Evolutionary conservation across 2,329 filamentous ascomycete species (phyloP), one percentile per base, ranked within the genome.

Genomic region (Fusarium sp.): DNA sequence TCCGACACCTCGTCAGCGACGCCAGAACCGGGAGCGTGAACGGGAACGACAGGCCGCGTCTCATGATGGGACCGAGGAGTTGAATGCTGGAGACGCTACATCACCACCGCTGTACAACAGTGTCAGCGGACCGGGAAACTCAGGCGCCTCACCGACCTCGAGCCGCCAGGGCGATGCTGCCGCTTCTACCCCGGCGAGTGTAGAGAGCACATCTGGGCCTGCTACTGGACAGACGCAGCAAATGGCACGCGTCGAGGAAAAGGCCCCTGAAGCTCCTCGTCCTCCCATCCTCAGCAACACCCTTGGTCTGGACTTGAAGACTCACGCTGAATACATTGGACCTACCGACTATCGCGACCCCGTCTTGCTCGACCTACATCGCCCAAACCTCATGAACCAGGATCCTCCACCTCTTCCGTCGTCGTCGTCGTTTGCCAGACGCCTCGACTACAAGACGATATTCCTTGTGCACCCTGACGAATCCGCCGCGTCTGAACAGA

Each of bases 271-370:
- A 14, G 70, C 76, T 41, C 73, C 81, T 54, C 74, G 76, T 0
- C 78, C 78, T 16, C 71, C 71, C 14, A 80, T 83, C 20, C 80
- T 87, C 6, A 82, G 81, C 64, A 82, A 83, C 50, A 86, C 86
- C 3, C 81, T 92, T 48, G 90, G 90, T 45, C 81, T 92, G 41
- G 89, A 91, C 75, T 83, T 88, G 67, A 87, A 88, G 74, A 88
- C 89, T 66, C 89, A 91, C 79, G 89, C 89, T 80, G 87, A 89
- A 77, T 89, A 91, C 76, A 86, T 92, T 66, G 90, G 90, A 23
- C 83, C 88, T 66, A 91, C 88, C 50, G 89, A 88, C 65, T 88
- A 90, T 34, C 87, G 89, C 67, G 89, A 91, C 73, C 87, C 88
- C 4, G 83, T 87, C 37, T 84, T 91, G 25, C 87, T 91, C 58